phyloP scores from a whole-genome alignment of 1,139 yeast species.

The Blastobotrys arbuscula region DNA sequence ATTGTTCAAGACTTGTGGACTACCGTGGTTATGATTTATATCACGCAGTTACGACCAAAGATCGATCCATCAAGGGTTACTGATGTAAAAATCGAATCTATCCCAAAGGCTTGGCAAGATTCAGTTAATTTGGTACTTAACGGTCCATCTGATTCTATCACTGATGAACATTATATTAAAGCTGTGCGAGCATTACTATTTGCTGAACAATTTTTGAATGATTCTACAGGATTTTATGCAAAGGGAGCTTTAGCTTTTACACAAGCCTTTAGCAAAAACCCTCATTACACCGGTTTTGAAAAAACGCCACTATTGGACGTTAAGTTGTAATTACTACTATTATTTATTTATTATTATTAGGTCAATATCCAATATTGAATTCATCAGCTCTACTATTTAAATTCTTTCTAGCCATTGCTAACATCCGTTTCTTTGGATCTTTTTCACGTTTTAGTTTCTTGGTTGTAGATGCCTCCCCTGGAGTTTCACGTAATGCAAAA shows the following conservation, averaged over 20 bases:
- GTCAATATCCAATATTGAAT: slow-evolving; percentile 51
- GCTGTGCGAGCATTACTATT: slow-evolving; percentile 28
- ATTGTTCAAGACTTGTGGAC: slow-evolving; percentile 24
- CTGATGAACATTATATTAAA: slow-evolving; percentile 27
- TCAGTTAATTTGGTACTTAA: slow-evolving; percentile 20
- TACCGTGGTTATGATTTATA: slow-evolving; percentile 21
- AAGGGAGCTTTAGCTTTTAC: slow-evolving; percentile 24
- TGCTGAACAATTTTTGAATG: slow-evolving; percentile 21
- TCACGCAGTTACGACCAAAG: slow-evolving; percentile 24
- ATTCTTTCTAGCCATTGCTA: slow-evolving; percentile 65
- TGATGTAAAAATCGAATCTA: slow-evolving; percentile 11
- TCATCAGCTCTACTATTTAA: slow-evolving; percentile 58
- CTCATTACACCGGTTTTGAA: slow-evolving; percentile 16
- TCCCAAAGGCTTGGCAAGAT: slow-evolving; percentile 20
- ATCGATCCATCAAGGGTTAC: slow-evolving; percentile 19
- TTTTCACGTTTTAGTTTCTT: slow-evolving; percentile 8
- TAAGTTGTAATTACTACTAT: background rate
- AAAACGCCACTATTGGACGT: background rate
- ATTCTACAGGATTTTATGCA: slow-evolving; percentile 21
- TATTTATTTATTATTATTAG: background rate
- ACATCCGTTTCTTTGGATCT: slow-evolving; percentile 55
- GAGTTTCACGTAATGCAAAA: slow-evolving; percentile 91
- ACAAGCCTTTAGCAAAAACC: slow-evolving; percentile 9
- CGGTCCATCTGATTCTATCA: slow-evolving; percentile 11
- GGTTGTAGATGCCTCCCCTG: slow-evolving; percentile 41